These are phyloP conservation scores for Multifurca ochricompacta DNA, from an alignment of 768 basidiomycete genomes.

Conservation along the genomic window DNA sequence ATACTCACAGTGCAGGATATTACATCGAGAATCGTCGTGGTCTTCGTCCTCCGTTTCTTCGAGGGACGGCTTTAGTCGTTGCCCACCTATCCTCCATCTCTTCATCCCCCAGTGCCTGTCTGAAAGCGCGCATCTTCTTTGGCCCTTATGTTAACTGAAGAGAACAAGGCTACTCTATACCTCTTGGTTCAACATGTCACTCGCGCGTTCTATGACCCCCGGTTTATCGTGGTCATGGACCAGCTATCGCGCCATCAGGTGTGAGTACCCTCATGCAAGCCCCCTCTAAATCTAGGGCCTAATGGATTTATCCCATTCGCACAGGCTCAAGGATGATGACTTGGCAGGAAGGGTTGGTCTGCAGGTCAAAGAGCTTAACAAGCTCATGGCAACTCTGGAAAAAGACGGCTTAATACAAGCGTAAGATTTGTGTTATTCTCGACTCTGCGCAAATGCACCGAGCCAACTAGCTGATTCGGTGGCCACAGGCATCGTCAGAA, in stretches of 20 bases:
- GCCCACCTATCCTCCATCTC: not conserved
- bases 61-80: slow-evolving; percentile 5
- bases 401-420: slow-evolving; percentile 73
- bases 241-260: slow-evolving; percentile 88
- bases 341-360: slow-evolving; percentile 85
- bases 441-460: not conserved
- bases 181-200: slow-evolving; percentile 89
- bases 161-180: slow-evolving; percentile 75
- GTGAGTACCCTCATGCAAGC: slow-evolving; percentile 53
- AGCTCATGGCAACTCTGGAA: slow-evolving; percentile 74
- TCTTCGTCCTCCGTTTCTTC: not conserved
- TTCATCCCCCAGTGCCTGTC: not conserved
- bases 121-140: slow-evolving; percentile 10
- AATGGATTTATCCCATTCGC: slow-evolving; percentile 20
- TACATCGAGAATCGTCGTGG: not conserved
- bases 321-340: slow-evolving; percentile 88
- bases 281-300: slow-evolving; percentile 12
- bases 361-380: slow-evolving; percentile 84
- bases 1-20: slow-evolving; percentile 14
- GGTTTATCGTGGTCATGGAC: slow-evolving; percentile 87
- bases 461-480: not conserved
- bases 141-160: slow-evolving; percentile 41
- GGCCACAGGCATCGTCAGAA: slow-evolving; percentile 72
- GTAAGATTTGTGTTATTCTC: slow-evolving; percentile 36
- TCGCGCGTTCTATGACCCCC: slow-evolving; percentile 91